Evolutionary conservation across 805 yeast species (phyloP).

Genomic region (Wickerhamiella lipophila): DNA sequence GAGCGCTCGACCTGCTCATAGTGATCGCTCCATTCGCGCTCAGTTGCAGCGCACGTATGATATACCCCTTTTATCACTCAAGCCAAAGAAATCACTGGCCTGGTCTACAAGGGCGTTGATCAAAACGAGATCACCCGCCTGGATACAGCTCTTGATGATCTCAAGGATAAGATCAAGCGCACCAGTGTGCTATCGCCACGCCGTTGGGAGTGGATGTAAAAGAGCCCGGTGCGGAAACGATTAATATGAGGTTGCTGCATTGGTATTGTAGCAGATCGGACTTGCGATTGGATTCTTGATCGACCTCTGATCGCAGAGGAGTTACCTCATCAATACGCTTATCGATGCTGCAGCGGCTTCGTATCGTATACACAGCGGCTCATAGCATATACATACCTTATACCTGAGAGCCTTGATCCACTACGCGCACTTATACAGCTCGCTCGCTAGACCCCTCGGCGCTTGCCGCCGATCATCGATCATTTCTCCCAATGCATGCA

Average conservation of each 20-base stretch:
- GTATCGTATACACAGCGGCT: no score
- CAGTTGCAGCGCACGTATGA: conserved; percentile 14
- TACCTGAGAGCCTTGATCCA: no score
- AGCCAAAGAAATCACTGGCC: conserved; percentile 12
- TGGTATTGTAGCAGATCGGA: neutral
- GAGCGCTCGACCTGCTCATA: conserved; percentile 11
- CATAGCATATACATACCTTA: no score
- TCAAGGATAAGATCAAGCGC: conserved; percentile 12
- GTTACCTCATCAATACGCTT: no score
- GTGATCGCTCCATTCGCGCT: conserved; percentile 14
- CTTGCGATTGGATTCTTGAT: no score
- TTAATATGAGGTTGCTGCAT: conserved; percentile 2
- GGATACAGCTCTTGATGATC: conserved; percentile 11
- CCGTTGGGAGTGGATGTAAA: conserved; percentile 1
- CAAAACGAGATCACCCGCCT: conserved; percentile 11
- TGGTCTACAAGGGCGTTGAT: conserved; percentile 13
- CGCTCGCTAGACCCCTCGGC: no score
- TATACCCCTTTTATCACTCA: no score
- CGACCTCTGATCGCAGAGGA: no score
- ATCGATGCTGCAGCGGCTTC: no score
- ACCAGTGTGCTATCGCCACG: neutral
- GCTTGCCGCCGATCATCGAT: no score
- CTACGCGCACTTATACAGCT: no score
- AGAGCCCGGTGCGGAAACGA: conserved; percentile 2
- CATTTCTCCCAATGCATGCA: no score